A percentile compares a stretch with the other conserved stretches of the same genome.
These are phyloP conservation scores for Carex myosuroides DNA, from an alignment of 176 grass and related monocot genomes.

Conservation along the genomic window DNA sequence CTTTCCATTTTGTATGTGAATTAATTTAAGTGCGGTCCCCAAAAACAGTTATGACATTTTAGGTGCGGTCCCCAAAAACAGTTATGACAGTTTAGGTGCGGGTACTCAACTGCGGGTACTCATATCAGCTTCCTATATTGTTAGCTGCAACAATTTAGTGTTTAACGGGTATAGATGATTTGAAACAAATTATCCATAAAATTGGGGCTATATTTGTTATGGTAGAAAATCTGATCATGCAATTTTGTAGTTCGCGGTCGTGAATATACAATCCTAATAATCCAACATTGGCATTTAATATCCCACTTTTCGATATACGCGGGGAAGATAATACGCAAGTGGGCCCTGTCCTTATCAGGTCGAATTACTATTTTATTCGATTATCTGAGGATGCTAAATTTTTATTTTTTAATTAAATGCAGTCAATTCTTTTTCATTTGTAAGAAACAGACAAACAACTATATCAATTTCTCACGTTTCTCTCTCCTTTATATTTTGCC, in stretches of 20 bases:
- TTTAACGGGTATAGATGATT: background rate
- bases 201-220: background rate
- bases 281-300: background rate
- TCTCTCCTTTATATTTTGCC: background rate
- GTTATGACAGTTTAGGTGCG: too few species aligned
- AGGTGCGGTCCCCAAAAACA: too few species aligned
- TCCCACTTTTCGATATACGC: slow-evolving; percentile 1
- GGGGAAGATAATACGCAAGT: background rate
- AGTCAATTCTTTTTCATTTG: background rate
- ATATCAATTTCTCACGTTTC: background rate
- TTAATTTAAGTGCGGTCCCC: too few species aligned
- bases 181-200: background rate
- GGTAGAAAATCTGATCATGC: background rate
- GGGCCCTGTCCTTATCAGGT: background rate
- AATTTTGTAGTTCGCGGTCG: background rate
- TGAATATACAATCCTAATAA: background rate
- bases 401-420: background rate
- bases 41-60: too few species aligned
- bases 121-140: too few species aligned
- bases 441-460: background rate
- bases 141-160: too few species aligned
- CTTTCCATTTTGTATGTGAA: too few species aligned
- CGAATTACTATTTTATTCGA: background rate
- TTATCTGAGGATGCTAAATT: background rate
- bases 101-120: too few species aligned